phyloP scores from a whole-genome alignment of 768 basidiomycete species.

The Scleroderma citrinum region DNA sequence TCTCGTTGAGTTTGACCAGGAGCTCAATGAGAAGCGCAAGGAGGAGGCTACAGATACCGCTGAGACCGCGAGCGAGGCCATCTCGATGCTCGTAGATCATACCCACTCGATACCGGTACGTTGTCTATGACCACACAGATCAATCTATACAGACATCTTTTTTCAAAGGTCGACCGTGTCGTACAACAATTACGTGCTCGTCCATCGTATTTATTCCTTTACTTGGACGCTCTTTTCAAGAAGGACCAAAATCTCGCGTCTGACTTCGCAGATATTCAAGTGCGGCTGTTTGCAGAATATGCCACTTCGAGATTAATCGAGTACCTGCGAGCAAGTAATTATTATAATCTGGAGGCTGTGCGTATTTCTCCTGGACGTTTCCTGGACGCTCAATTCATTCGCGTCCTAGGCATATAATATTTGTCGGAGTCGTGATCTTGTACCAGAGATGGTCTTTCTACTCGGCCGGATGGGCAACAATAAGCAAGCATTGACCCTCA shows the following conservation, averaged over 20 bases:
- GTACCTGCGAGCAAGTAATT: slow-evolving; percentile 85
- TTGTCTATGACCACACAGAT: slow-evolving; percentile 3
- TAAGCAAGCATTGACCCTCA: slow-evolving; percentile 87
- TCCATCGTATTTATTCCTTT: slow-evolving; percentile 84
- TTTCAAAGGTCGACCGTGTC: slow-evolving; percentile 72
- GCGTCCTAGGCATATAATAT: slow-evolving; percentile 69
- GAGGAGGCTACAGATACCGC: slow-evolving; percentile 35
- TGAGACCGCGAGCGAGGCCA: slow-evolving; percentile 64
- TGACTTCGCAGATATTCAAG: slow-evolving; percentile 82
- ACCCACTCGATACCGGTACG: slow-evolving; percentile 92
- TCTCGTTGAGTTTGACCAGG: slow-evolving; percentile 92
- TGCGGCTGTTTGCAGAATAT: slow-evolving; percentile 89
- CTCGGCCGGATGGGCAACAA: slow-evolving; percentile 98
- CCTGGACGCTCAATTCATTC: background rate
- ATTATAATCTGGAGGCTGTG: slow-evolving; percentile 85
- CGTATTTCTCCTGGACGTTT: slow-evolving; percentile 1
- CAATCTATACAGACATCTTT: background rate
- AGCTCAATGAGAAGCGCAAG: slow-evolving; percentile 60
- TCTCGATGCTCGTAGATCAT: slow-evolving; percentile 85
- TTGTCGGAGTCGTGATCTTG: slow-evolving; percentile 79
- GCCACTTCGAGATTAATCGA: slow-evolving; percentile 76
- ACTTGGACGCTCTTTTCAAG: slow-evolving; percentile 84
- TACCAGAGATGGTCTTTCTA: slow-evolving; percentile 96
- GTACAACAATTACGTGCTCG: slow-evolving; percentile 77
- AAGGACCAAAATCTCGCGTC: slow-evolving; percentile 79